These are phyloP conservation scores for Ramaria sp. DNA, from an alignment of 768 basidiomycete species.

Conservation along the genomic window DNA sequence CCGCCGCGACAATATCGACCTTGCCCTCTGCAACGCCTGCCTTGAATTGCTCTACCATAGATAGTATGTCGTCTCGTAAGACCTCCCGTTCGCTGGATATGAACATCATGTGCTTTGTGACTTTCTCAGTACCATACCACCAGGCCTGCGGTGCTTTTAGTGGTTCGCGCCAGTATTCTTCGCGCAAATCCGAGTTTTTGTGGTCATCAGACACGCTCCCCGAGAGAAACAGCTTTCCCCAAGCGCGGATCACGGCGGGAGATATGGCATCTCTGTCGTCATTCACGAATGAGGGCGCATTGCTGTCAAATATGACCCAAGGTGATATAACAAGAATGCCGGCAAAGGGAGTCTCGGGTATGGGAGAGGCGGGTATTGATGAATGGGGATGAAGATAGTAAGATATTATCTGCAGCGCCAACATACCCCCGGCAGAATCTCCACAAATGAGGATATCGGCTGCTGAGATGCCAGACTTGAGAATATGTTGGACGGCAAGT, in stretches of 20 bases:
- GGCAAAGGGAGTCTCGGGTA: conserved; percentile 2
- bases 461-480: conserved; percentile 12
- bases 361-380: background rate
- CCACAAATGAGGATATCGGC: conserved; percentile 12
- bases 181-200: background rate
- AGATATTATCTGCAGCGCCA: conserved; percentile 13
- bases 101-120: background rate
- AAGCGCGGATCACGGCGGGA: background rate
- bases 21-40: background rate
- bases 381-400: conserved; percentile 14
- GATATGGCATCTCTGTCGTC: background rate
- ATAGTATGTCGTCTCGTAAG: background rate
- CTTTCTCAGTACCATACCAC: background rate
- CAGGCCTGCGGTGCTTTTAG: conserved; percentile 2
- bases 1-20: background rate
- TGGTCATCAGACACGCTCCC: background rate
- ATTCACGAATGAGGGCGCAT: background rate
- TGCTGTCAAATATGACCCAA: conserved; percentile 9
- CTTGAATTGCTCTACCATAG: background rate
- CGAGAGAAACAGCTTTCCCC: background rate
- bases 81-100: background rate
- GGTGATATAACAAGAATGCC: conserved; percentile 12
- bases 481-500: conserved; percentile 11
- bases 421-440: conserved; percentile 16
- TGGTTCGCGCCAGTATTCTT: conserved; percentile 3